Conservation (phyloP, 495 filamentous ascomycete species). For the Lasiosphaeriaceae sp. region DNA sequence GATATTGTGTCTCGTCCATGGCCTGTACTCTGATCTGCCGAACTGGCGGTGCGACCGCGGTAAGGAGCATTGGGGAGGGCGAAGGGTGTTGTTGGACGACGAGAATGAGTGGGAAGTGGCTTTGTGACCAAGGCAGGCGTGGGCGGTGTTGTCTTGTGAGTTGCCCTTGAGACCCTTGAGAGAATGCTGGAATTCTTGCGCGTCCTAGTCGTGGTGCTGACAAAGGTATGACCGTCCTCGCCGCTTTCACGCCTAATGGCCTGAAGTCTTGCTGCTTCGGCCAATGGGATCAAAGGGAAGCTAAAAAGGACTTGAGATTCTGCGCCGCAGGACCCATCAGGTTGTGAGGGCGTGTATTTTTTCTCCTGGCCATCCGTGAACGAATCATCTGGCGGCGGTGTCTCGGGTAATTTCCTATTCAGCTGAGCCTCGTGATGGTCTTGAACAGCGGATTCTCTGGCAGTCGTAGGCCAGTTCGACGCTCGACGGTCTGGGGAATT, state of each 20-base stretch:
- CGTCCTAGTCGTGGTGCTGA: constrained; percentile 9
- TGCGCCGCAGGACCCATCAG: background rate
- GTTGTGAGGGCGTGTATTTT: background rate
- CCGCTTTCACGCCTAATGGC: constrained; percentile 14
- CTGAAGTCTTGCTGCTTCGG: constrained; percentile 23
- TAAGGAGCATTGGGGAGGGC: background rate
- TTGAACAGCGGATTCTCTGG: background rate
- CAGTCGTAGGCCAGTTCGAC: no score
- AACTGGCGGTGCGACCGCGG: background rate
- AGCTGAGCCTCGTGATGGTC: background rate
- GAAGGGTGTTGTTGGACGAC: constrained; percentile 8
- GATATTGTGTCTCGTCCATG: constrained; percentile 1
- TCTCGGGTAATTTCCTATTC: background rate
- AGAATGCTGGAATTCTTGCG: constrained; percentile 19
- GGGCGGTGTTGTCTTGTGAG: constrained; percentile 17
- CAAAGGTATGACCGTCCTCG: constrained; percentile 19
- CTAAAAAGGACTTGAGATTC: constrained; percentile 18
- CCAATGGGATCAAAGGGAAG: constrained; percentile 23
- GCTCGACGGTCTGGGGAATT: no score
- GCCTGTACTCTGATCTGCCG: background rate
- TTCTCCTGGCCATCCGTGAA: background rate
- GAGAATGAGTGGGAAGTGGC: constrained; percentile 12
- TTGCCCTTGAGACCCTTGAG: constrained; percentile 14
- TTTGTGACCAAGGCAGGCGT: constrained; percentile 13
- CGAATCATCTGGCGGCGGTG: constrained; percentile 1